Evolutionary conservation across 495 filamentous ascomycete species (phyloP), one percentile per base, ranked within the genome.

Genomic region (Penicillium fimorum): DNA sequence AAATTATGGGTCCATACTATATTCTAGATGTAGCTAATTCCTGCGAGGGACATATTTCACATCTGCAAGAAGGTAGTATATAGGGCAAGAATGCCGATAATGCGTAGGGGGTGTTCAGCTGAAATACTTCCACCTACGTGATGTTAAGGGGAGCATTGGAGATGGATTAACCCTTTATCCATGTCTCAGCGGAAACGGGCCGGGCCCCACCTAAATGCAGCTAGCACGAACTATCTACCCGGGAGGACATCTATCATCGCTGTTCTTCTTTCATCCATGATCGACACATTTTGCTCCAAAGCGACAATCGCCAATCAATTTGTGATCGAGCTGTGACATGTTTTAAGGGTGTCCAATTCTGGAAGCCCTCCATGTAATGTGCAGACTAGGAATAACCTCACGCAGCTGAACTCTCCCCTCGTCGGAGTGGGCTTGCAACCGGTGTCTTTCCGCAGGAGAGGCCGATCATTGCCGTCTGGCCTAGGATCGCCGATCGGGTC

Each of bases 161-260:
- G n/a, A n/a, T n/a, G n/a, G n/a, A n/a, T n/a, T n/a, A n/a, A n/a
- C n/a, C n/a, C n/a, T n/a, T n/a, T n/a, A n/a, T n/a, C 33, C 33
- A 45, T 20, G 13, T 45, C 44, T 27, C 25, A 50, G 48, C 48
- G 48, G 48, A 40, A 25, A 6, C 48, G 48, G 48, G 48, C 48
- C 48, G 48, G 18, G 32, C 33, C 41, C 33, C 48, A 50, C 18
- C 32, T 5, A 5, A 37, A 37, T 37, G 15, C 20, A 22, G 48
- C 48, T 50, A 50, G 12, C 33, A 50, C 33, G 48, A 50, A 50
- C 48, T 50, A 40, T 50, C 32, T 30, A 15, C 12, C 35, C 35
- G 35, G 0, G 35, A 2, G 15, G 5, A n/a, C 35, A 38, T 35
- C 12, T 13, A 0, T 12, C 33, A 15, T n/a, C 5, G 12, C 13